Percentiles rank a stretch among this genome's conserved stretches.
These are phyloP conservation scores for Exophiala calicioides DNA, from an alignment of 2,329 filamentous ascomycete species.

Conservation along the genomic window DNA sequence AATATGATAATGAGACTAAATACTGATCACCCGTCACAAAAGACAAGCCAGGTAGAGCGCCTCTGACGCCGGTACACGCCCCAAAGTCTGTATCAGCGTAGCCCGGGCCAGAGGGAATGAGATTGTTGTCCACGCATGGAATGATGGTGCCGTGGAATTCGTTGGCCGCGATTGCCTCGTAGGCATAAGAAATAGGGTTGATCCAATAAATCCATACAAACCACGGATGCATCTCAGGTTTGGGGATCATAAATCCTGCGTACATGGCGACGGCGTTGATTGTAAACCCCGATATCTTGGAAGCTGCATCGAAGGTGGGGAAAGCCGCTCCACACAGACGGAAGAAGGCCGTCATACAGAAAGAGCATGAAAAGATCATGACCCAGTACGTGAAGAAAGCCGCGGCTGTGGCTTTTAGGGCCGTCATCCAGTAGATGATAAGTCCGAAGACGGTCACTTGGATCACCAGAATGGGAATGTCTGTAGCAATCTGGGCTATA, in stretches of 20 bases:
- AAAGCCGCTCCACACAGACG: too few species aligned
- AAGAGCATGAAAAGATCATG: too few species aligned
- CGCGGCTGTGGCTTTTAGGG: too few species aligned
- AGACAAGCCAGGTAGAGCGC: slow-evolving; percentile 55
- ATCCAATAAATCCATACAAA: slow-evolving; percentile 63
- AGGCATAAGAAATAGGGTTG: slow-evolving; percentile 42
- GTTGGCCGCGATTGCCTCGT: slow-evolving; percentile 41
- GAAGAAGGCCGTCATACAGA: too few species aligned
- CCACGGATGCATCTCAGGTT: slow-evolving; percentile 55
- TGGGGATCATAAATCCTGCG: slow-evolving; percentile 47
- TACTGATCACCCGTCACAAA: slow-evolving; percentile 64
- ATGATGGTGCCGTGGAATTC: slow-evolving; percentile 39
- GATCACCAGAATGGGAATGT: slow-evolving; percentile 59
- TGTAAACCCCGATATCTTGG: slow-evolving; percentile 51
- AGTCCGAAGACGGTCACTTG: slow-evolving; percentile 62
- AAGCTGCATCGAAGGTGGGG: slow-evolving; percentile 58
- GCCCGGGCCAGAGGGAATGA: slow-evolving; percentile 55
- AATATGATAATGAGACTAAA: slow-evolving; percentile 61
- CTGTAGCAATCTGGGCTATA: slow-evolving; percentile 58
- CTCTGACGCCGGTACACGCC: slow-evolving; percentile 51
- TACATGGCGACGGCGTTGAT: slow-evolving; percentile 43
- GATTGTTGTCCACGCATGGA: slow-evolving; percentile 17
- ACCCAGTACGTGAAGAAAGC: too few species aligned
- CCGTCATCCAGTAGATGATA: slow-evolving; percentile 66
- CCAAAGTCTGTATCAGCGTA: slow-evolving; percentile 68